Percentiles rank a stretch among this genome's conserved stretches.
Conservation (phyloP, 345 rosid species). For the Salix caprea region DNA sequence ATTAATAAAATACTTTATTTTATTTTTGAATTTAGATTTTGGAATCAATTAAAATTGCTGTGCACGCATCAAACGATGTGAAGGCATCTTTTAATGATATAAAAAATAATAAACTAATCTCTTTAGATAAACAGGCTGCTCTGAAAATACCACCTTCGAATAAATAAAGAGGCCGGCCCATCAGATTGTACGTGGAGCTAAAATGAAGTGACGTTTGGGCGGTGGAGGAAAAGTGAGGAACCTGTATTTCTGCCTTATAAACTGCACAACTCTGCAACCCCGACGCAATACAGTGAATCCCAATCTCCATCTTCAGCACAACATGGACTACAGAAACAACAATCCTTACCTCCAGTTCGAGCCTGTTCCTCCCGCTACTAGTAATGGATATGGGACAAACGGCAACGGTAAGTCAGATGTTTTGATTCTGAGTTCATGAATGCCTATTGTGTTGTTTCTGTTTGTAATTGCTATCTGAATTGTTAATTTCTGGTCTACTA, state of each 20-base stretch:
- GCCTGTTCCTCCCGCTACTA: conserved; percentile 15
- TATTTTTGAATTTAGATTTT: too few relatives aligned
- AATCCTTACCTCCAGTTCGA: conserved; percentile 45
- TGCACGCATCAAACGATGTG: too few relatives aligned
- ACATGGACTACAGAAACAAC: conserved; percentile 13
- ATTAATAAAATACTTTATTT: too few relatives aligned
- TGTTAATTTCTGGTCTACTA: background rate
- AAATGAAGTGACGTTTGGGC: background rate
- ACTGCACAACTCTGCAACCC: background rate
- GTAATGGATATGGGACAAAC: conserved; percentile 18
- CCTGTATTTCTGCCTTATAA: background rate
- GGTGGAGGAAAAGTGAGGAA: background rate
- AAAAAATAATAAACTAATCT: background rate
- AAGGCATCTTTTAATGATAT: background rate
- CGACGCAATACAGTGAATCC: background rate
- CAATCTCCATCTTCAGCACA: background rate
- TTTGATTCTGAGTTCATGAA: background rate
- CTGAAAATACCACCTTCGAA: too few relatives aligned
- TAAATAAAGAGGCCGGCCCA: too few relatives aligned
- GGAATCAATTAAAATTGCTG: too few relatives aligned
- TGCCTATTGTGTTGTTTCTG: background rate
- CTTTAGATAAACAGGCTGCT: too few relatives aligned
- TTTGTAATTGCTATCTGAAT: background rate
- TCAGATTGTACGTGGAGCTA: background rate
- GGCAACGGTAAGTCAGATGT: conserved; percentile 31